Conservation (phyloP, 768 basidiomycete species). For the Antrodiella citrinella region DNA sequence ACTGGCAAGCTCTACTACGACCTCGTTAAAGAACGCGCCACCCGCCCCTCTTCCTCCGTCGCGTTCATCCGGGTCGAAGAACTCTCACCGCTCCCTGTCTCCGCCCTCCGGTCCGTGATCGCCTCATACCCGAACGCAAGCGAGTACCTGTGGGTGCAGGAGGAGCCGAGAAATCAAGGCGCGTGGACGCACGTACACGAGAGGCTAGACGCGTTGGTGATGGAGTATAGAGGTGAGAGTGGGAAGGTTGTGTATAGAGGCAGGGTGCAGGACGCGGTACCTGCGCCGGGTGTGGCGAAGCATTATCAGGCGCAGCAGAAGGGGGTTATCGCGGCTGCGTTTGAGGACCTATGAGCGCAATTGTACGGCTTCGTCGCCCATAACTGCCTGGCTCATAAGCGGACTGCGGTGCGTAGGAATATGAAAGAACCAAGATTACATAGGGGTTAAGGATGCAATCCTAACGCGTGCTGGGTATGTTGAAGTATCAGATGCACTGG, state of each 20-base stretch:
- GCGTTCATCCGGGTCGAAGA: conserved; percentile 80
- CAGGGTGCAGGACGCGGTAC: conserved; percentile 61
- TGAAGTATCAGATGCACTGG: background rate
- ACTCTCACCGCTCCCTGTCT: conserved; percentile 82
- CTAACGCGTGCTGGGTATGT: background rate
- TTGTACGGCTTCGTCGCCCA: background rate
- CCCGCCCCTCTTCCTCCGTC: conserved; percentile 27
- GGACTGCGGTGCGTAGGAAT: too few species aligned
- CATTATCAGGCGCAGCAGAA: conserved; percentile 61
- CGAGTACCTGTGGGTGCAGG: conserved; percentile 67
- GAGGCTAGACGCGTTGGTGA: conserved; percentile 5
- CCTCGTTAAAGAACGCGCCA: conserved; percentile 59
- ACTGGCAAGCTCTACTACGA: conserved; percentile 89
- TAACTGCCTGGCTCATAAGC: background rate
- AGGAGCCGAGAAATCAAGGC: conserved; percentile 87
- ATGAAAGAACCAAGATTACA: background rate
- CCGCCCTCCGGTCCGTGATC: conserved; percentile 38
- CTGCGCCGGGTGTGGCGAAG: conserved; percentile 69
- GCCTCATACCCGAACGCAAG: conserved; percentile 32
- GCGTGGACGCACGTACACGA: conserved; percentile 34
- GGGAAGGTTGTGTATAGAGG: conserved; percentile 48
- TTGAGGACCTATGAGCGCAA: conserved; percentile 32
- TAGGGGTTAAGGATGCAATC: background rate
- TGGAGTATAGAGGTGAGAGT: conserved; percentile 19
- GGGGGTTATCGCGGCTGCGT: conserved; percentile 49